These are phyloP conservation scores for Arthrinium puccinioides DNA, from an alignment of 2,329 filamentous ascomycete species.

Conservation along the genomic window DNA sequence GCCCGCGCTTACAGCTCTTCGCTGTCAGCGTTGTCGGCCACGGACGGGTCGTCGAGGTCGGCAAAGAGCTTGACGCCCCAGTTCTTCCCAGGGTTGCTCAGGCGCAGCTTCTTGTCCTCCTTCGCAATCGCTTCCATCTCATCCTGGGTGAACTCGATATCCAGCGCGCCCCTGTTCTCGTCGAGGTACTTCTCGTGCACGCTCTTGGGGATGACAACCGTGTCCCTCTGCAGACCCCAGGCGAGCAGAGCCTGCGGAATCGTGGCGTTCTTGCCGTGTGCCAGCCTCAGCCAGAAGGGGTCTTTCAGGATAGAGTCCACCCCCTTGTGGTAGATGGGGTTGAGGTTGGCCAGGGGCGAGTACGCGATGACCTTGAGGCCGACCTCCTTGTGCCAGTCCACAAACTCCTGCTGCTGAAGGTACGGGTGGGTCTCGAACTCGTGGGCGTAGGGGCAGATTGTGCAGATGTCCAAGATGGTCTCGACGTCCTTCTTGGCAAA, in stretches of 20 bases:
- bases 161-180: conserved; percentile 41
- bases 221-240: conserved; percentile 40
- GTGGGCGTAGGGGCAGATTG: conserved; percentile 47
- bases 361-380: conserved; percentile 36
- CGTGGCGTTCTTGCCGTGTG: conserved; percentile 30
- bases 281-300: conserved; percentile 28
- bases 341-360: conserved; percentile 45
- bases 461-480: conserved; percentile 30
- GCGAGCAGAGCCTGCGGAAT: conserved; percentile 36
- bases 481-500: conserved; percentile 38
- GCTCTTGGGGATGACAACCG: conserved; percentile 44
- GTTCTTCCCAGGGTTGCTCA: conserved; percentile 27
- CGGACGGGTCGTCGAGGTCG: conserved; percentile 29
- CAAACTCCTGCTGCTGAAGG: conserved; percentile 40
- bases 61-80: conserved; percentile 33
- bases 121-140: conserved; percentile 26
- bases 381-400: conserved; percentile 34
- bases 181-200: conserved; percentile 31
- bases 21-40: conserved; percentile 6
- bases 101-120: conserved; percentile 23
- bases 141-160: conserved; percentile 31
- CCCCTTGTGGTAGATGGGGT: conserved; percentile 34
- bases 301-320: conserved; percentile 30
- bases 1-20: conserved; percentile 10
- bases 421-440: conserved; percentile 50